phyloP scores from a whole-genome alignment of 257 asterid species.

The Fraxinus pennsylvanica region DNA sequence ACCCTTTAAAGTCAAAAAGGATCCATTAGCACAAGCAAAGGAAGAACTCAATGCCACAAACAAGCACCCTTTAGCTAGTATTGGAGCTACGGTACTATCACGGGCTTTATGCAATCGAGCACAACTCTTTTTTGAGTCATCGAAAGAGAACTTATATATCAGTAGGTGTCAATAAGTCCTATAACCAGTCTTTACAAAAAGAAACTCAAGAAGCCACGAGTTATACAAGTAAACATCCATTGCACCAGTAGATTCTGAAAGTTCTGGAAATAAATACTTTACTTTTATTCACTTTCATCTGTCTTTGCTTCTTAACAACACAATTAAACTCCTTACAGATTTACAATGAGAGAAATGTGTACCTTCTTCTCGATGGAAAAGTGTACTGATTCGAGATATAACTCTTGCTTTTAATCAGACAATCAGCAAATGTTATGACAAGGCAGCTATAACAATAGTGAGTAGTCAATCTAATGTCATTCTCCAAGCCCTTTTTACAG shows the following conservation, averaged over 20 bases:
- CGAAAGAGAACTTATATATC: background rate
- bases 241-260: background rate
- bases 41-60: background rate
- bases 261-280: background rate
- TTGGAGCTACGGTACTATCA: background rate
- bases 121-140: background rate
- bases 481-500: background rate
- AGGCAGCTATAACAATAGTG: background rate
- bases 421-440: background rate
- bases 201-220: background rate
- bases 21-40: background rate
- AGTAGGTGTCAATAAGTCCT: background rate
- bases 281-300: constrained; percentile 30
- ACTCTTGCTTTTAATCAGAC: constrained; percentile 2
- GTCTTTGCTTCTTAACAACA: constrained; percentile 14
- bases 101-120: background rate
- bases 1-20: too few species aligned
- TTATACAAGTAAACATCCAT: background rate
- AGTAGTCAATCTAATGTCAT: background rate
- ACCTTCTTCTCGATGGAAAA: constrained; percentile 4
- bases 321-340: constrained; percentile 7
- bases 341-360: constrained; percentile 18
- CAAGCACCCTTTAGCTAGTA: background rate
- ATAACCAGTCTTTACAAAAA: background rate
- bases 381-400: background rate